These are phyloP conservation scores for Blastomyces silverae DNA, from an alignment of 2,329 filamentous ascomycete genomes.

Conservation along the genomic window DNA sequence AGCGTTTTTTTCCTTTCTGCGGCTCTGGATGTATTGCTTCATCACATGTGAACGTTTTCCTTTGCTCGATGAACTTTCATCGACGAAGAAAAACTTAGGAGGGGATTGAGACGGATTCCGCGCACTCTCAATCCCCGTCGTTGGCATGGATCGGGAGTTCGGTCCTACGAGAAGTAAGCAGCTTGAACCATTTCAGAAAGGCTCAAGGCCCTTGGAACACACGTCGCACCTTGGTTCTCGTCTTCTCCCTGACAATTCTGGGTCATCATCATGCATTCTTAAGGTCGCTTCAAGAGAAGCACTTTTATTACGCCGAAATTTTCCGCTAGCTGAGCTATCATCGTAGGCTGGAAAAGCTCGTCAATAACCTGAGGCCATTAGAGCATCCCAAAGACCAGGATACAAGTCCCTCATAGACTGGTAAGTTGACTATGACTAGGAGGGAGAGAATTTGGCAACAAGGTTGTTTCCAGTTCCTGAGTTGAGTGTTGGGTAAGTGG, in stretches of 20 bases:
- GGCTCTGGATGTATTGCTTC: conserved; percentile 41
- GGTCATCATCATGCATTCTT: background rate
- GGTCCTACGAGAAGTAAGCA: background rate
- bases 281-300: background rate
- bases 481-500: background rate
- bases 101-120: background rate
- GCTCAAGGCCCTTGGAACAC: background rate
- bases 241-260: background rate
- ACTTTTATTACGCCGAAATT: background rate
- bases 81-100: conserved; percentile 34
- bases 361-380: background rate
- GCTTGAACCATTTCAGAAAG: background rate
- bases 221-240: background rate
- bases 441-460: background rate
- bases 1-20: conserved; percentile 33
- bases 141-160: background rate
- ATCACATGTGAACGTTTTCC: conserved; percentile 42
- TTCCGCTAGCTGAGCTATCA: background rate
- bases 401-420: background rate
- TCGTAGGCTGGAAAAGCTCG: background rate
- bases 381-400: background rate
- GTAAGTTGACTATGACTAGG: background rate
- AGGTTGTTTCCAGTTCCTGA: background rate
- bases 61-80: conserved; percentile 37
- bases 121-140: background rate